phyloP scores from a whole-genome alignment of 2,329 filamentous ascomycete species.

The Colletotrichum cordylinicola region DNA sequence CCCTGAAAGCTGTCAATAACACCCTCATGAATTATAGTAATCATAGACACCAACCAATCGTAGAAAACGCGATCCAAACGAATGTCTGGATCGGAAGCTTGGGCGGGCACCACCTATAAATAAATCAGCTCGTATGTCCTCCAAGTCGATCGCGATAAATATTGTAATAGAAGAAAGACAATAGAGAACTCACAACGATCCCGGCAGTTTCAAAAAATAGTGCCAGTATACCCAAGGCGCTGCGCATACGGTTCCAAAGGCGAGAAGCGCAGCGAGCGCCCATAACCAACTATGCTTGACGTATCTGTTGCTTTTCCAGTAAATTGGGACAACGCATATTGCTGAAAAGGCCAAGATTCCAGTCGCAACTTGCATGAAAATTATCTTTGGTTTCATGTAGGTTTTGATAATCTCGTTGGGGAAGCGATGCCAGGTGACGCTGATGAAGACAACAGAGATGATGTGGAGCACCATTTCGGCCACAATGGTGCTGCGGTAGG shows the following conservation, averaged over 20 bases:
- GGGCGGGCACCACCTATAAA: neutral
- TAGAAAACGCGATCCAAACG: neutral
- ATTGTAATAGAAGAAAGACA: too few species aligned
- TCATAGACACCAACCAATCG: neutral
- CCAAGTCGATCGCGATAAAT: too few species aligned
- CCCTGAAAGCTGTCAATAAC: neutral
- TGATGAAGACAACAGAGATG: neutral
- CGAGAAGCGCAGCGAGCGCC: too few species aligned
- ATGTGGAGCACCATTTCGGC: neutral
- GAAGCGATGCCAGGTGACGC: neutral
- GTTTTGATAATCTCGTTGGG: neutral
- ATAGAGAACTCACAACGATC: neutral
- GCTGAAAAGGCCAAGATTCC: neutral
- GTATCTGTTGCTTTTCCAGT: neutral
- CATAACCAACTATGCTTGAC: too few species aligned
- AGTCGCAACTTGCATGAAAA: neutral
- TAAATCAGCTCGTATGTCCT: neutral
- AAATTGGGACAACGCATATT: neutral
- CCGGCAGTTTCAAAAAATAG: neutral
- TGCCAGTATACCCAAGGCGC: neutral
- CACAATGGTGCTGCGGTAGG: neutral
- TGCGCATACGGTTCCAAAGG: neutral
- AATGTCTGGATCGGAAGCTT: neutral
- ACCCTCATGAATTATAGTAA: neutral
- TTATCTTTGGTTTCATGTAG: neutral